Base-by-base conservation (phyloP, 768 basidiomycete species). In the Leucocoprinus leucothites region DNA sequence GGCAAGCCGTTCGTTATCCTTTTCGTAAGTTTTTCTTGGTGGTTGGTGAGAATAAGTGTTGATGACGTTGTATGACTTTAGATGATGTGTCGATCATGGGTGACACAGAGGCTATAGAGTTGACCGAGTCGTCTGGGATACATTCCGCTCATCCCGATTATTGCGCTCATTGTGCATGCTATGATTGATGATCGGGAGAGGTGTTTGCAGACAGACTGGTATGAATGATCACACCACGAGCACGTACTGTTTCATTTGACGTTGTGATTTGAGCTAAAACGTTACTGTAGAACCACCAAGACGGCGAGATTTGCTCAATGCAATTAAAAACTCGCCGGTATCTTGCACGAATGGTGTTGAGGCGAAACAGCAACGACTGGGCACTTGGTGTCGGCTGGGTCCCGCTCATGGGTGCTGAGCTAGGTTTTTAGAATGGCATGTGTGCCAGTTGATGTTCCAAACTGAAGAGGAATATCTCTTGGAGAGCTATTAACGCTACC, bases 81-180 rank as follows among this genome's bases (percentile, higher is more conserved):
- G 98, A 98, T 95, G 95, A 98, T 64, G 89, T 97, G 13, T 97
- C 94, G 9, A 95, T 96, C 71, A 98, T 98, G 93, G 94, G 95
- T 49, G 95, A 95, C 59, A 93, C 95, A 86, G 95, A 99, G 70
- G 93, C 96, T 1, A 99, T 96, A 0, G 88, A 94, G 60, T 76
- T 92, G 55, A 97, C 97, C 58, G 84, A 96, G 49, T 80, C 83
- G 35, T 92, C 86, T 65, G 96, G 98, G 73, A 73, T 79, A 66
- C 79, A 86, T 58, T 26, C 66, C 82, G 14, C 80, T 85, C 1
- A 92, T 85, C 5, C 96, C 97, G 0, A 98, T 99, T 62, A 93
- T 98, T 63, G 97, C 97, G 1, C 76, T 99, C 38, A 98, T 96
- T 1, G 96, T 96, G 2, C 96, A 99, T 71, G 96, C 96, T 48